Evolutionary conservation across 1,284 basidiomycete species (phyloP).

Genomic region (Trichosporon ovoides): DNA sequence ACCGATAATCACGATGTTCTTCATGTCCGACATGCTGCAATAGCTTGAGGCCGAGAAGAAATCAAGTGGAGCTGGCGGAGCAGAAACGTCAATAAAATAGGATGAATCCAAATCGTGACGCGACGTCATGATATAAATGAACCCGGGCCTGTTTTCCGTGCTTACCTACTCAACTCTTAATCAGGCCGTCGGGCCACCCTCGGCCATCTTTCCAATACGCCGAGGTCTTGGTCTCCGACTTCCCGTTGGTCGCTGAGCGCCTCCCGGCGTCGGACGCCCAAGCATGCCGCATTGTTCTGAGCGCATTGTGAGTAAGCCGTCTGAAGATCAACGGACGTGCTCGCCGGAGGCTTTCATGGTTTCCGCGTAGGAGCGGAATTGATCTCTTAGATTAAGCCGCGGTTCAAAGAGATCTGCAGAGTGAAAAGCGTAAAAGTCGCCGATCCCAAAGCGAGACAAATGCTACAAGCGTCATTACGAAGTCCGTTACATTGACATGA

Average conservation of each 20-base stretch:
- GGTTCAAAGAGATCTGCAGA: not conserved
- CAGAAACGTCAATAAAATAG: not conserved
- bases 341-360: not conserved
- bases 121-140: not conserved
- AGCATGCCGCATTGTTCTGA: too few species aligned
- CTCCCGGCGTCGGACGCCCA: not conserved
- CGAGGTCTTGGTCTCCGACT: not conserved
- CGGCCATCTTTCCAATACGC: not conserved
- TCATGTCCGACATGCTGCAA: conserved; percentile 3
- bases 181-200: not conserved
- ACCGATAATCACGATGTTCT: conserved; percentile 41
- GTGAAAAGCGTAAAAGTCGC: conserved; percentile 4
- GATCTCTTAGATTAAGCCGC: not conserved
- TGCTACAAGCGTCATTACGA: not conserved
- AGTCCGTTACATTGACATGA: not conserved
- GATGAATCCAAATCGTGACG: not conserved
- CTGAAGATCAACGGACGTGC: not conserved
- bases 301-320: not conserved
- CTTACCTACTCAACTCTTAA: not conserved
- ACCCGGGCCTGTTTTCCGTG: not conserved
- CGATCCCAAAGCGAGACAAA: not conserved
- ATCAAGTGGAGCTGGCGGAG: not conserved
- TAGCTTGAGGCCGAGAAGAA: not conserved
- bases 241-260: not conserved
- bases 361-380: not conserved